Conservation (phyloP, 2,329 filamentous ascomycete genomes). For the Cercospora sp. region DNA sequence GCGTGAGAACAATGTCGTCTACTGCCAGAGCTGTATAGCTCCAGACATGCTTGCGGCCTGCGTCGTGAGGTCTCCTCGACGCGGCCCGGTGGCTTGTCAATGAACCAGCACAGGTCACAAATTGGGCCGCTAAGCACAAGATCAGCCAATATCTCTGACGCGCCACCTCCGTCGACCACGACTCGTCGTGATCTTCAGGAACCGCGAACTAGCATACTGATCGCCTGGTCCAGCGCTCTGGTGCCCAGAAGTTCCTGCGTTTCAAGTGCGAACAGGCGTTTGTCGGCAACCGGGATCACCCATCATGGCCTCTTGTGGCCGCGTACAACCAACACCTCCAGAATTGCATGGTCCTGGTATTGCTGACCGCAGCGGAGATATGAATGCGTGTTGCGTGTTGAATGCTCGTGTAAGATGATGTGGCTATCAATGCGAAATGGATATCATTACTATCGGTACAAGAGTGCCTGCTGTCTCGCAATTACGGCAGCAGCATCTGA, state of each 20-base stretch:
- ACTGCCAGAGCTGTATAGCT: not conserved
- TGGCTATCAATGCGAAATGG: not conserved
- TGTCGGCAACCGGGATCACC: not conserved
- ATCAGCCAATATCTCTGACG: not conserved
- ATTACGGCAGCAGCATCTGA: not conserved
- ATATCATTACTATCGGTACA: not conserved
- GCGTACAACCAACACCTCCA: not conserved
- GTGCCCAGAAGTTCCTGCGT: not conserved
- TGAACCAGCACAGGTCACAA: not conserved
- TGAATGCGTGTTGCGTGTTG: not conserved
- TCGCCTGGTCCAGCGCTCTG: not conserved
- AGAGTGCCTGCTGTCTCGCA: not conserved
- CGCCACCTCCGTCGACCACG: not conserved
- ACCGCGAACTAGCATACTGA: not conserved
- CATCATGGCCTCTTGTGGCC: not conserved
- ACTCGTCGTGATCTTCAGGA: not conserved
- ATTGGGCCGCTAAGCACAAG: slow-evolving; percentile 3
- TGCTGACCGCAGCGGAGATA: not conserved
- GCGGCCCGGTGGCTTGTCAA: not conserved
- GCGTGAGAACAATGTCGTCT: not conserved
- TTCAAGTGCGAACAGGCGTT: not conserved
- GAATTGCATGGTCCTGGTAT: not conserved
- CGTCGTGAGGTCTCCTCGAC: not conserved
- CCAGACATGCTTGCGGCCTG: not conserved
- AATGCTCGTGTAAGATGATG: not conserved